Percentiles rank a stretch among this genome's conserved stretches.
These are phyloP conservation scores for Picochlorum sp. DNA, from an alignment of 139 green algal genomes.

Conservation along the genomic window DNA sequence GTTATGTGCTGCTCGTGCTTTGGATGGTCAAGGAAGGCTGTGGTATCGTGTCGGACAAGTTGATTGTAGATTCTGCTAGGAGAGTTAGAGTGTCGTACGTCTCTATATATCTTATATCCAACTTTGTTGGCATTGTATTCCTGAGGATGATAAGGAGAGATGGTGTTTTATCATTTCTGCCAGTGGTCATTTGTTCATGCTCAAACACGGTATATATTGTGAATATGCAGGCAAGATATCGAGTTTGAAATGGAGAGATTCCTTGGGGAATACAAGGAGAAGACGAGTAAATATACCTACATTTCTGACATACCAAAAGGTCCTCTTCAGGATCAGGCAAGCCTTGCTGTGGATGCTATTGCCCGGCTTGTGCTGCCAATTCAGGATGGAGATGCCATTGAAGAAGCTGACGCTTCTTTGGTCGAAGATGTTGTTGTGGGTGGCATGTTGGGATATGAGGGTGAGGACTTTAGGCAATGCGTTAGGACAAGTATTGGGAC, in stretches of 20 bases:
- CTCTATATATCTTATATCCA: not conserved
- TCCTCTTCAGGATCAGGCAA: conserved; percentile 7
- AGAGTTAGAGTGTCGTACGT: conserved; percentile 39
- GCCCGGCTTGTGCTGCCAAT: conserved; percentile 14
- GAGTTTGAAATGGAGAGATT: conserved; percentile 78
- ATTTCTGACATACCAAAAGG: conserved; percentile 13
- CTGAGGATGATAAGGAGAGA: no score
- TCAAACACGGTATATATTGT: not conserved
- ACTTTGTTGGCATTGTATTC: no score
- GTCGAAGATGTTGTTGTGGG: conserved; percentile 11
- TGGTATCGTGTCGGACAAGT: conserved; percentile 47
- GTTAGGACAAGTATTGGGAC: conserved; percentile 11
- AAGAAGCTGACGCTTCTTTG: conserved; percentile 5
- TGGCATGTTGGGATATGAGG: conserved; percentile 12
- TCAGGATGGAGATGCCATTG: conserved; percentile 19
- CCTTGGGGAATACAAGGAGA: not conserved
- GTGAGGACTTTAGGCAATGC: conserved; percentile 2
- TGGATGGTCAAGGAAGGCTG: conserved; percentile 58
- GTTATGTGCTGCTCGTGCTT: conserved; percentile 51
- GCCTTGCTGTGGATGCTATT: conserved; percentile 25
- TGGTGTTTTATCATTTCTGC: no score
- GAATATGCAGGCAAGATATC: conserved; percentile 48
- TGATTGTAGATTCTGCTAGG: conserved; percentile 43
- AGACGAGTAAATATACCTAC: conserved; percentile 11
- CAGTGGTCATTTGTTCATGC: no score